Evolutionary conservation across 352 stramenopile genomes (phyloP).

Genomic region (Phytophthora aleatoria): DNA sequence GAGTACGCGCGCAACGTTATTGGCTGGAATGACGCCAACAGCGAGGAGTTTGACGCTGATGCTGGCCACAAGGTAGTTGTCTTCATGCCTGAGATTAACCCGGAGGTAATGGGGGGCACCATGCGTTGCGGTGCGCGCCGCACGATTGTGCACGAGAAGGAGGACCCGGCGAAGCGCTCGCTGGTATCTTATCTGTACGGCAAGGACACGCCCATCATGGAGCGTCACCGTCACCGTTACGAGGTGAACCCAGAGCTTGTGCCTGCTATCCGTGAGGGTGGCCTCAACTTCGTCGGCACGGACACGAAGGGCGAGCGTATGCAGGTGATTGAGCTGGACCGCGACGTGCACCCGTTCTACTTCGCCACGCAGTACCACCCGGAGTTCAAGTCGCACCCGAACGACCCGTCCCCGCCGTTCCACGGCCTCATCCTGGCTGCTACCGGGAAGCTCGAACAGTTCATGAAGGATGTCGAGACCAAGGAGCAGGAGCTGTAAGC

Average conservation of each 20-base stretch:
- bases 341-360: constrained; percentile 98
- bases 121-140: constrained; percentile 98
- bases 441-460: constrained; percentile 73
- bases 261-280: constrained; percentile 85
- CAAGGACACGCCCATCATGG: constrained; percentile 89
- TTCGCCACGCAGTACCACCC: constrained; percentile 99
- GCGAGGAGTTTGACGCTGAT: constrained; percentile 93
- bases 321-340: constrained; percentile 98
- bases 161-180: constrained; percentile 81
- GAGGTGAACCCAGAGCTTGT: constrained; percentile 98
- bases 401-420: constrained; percentile 97
- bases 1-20: constrained; percentile 97
- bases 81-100: constrained; percentile 99
- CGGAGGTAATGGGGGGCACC: constrained; percentile 98
- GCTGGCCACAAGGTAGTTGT: constrained; percentile 95
- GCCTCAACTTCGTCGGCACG: constrained; percentile 97
- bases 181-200: constrained; percentile 93
- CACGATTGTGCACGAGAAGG: constrained; percentile 92
- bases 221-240: constrained; percentile 99
- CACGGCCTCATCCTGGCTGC: constrained; percentile 95
- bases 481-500: constrained; percentile 35
- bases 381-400: constrained; percentile 98
- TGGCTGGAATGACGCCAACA: constrained; percentile 93
- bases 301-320: constrained; percentile 98
- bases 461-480: constrained; percentile 55